Percentiles rank a stretch among this genome's conserved stretches.
Conservation (phyloP, 306 rosid genomes). For the Acacia melanoxylon region DNA sequence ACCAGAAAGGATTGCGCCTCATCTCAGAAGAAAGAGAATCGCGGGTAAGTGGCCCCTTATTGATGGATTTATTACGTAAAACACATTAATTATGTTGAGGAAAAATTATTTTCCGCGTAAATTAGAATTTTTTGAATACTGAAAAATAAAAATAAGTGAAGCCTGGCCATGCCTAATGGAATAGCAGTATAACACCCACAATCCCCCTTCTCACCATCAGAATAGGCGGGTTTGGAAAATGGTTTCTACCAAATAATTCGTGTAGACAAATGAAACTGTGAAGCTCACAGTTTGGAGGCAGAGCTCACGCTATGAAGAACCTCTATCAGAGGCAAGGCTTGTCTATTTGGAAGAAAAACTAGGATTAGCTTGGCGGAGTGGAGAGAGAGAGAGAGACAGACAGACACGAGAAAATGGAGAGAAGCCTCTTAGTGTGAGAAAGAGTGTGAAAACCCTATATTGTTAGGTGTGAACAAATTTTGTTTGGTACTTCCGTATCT, state of each 20-base stretch:
- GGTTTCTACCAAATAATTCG: not conserved
- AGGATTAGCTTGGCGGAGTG: not conserved
- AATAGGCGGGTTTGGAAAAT: not conserved
- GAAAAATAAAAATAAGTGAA: not conserved
- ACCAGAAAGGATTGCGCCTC: constrained; percentile 88
- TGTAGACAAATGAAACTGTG: not conserved
- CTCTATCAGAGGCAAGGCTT: not conserved
- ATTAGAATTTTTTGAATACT: not conserved
- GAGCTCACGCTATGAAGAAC: not conserved
- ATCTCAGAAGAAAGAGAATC: constrained; percentile 75
- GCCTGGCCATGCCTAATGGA: not conserved
- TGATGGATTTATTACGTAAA: not conserved
- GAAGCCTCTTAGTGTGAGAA: not conserved
- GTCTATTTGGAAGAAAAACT: not conserved
- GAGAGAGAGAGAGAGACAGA: too few relatives aligned
- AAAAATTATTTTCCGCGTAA: not conserved
- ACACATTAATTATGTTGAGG: not conserved
- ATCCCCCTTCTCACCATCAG: not conserved
- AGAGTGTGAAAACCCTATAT: not conserved
- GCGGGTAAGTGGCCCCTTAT: constrained; percentile 37
- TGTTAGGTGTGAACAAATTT: not conserved
- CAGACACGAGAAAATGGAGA: not conserved
- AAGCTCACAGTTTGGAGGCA: not conserved
- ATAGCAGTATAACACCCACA: not conserved
- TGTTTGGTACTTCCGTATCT: not conserved